Evolutionary conservation across 441 rosid species (phyloP), one percentile per base, ranked within the genome.

Genomic region (Mallotus repandus): DNA sequence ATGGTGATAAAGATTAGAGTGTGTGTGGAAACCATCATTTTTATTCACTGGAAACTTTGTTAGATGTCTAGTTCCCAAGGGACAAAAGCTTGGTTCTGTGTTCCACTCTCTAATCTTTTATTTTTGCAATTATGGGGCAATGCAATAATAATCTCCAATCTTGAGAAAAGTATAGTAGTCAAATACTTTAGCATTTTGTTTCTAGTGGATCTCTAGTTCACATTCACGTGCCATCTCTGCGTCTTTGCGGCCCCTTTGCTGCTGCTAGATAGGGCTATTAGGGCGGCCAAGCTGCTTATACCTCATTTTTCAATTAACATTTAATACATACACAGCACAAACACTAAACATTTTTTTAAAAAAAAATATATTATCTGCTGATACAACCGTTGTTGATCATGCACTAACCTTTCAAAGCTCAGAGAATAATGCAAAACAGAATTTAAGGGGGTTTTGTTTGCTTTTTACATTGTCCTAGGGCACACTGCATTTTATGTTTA

Each of bases 51-150:
- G 78, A 68, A 83, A 72, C 63, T 78, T 25, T 72, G 35, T 55
- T 13, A 16, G 11, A 32, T 85, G 88, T 81, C 85, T 64, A 81
- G 86, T 85, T 85, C 85, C 77, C 32, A 43, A 81, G 80, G 22
- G 78, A 81, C 88, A 76, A 71, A 35, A 35, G 43, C 76, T 41
- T 79, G 64, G 78, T 14, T 79, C 18, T 69, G 50, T 74, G 81
- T 77, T 77, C 78, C 25, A 71, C 15, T 13, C 63, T 69, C 69
- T 25, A 65, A 29, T 19, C 4, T 55, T 53, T 49, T 15, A 2
- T 49, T 38, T 18, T 5, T 15, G 18, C 13, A 1, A 16, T 18
- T 48, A 70, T 46, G 55, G 60, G 60, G 9, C 35, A 68, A 35
- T 68, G 49, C 15, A 55, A 50, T 50, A 50, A 12, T 50, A 50